phyloP scores from a whole-genome alignment of 768 basidiomycete species.

The Lactifluus hygrophoroides region DNA sequence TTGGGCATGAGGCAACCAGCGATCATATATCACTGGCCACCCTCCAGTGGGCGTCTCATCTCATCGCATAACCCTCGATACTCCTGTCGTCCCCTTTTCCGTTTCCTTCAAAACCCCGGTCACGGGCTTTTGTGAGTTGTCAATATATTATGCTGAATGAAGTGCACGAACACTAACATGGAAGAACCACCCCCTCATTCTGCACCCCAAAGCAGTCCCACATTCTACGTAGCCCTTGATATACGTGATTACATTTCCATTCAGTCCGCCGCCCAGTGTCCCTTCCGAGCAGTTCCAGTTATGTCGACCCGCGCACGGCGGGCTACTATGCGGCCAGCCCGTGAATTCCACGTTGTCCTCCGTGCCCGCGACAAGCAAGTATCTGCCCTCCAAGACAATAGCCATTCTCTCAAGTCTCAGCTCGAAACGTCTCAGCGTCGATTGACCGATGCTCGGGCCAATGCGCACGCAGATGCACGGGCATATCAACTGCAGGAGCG shows the following conservation, averaged over 20 bases:
- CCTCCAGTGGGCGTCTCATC: neutral
- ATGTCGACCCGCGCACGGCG: conserved; percentile 16
- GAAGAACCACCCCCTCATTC: neutral
- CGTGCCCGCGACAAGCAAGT: conserved; percentile 18
- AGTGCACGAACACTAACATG: neutral
- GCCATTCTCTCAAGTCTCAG: conserved; percentile 4
- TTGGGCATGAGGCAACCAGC: conserved; percentile 13
- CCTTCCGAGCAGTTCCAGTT: neutral
- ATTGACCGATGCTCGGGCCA: conserved; percentile 15
- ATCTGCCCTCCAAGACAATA: conserved; percentile 12
- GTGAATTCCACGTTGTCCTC: conserved; percentile 15
- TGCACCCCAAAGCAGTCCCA: neutral
- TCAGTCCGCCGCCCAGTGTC: neutral
- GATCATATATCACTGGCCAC: conserved; percentile 5
- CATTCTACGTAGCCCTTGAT: neutral
- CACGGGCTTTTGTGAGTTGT: conserved; percentile 11
- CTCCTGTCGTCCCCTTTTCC: neutral
- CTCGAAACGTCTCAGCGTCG: conserved; percentile 12
- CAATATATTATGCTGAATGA: neutral
- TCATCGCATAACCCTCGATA: neutral
- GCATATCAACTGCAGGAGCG: conserved; percentile 17
- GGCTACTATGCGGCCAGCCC: conserved; percentile 10
- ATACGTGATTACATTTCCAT: neutral
- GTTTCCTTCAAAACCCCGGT: neutral
- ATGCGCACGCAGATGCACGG: conserved; percentile 12